phyloP scores from a whole-genome alignment of 495 filamentous ascomycete genomes.

The Daldinia childiae region DNA sequence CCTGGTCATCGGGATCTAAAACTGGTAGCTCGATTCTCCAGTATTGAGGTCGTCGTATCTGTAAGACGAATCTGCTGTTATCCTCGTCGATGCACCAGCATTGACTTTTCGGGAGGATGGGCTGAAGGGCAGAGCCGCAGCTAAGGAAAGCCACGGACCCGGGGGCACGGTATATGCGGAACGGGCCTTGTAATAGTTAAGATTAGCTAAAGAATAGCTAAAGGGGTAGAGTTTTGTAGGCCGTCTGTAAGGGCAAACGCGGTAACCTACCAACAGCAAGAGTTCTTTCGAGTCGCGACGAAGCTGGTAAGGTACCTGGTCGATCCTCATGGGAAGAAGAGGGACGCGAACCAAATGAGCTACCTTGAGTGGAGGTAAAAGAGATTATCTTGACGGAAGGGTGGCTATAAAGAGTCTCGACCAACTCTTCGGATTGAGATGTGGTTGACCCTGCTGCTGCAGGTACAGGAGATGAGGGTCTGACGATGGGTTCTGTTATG shows the following conservation, averaged over 20 bases:
- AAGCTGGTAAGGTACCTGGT: conserved; percentile 74
- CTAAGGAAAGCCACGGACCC: conserved; percentile 85
- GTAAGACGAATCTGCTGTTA: conserved; percentile 79
- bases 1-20: conserved; percentile 65
- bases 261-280: conserved; percentile 72
- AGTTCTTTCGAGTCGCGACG: conserved; percentile 78
- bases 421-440: conserved; percentile 47
- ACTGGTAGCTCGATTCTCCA: conserved; percentile 88
- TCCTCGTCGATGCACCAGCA: conserved; percentile 92
- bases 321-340: conserved; percentile 46
- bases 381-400: conserved; percentile 72
- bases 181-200: conserved; percentile 62
- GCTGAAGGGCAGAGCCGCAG: conserved; percentile 79
- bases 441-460: conserved; percentile 8
- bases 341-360: conserved; percentile 43
- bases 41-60: conserved; percentile 80
- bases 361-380: conserved; percentile 64
- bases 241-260: background rate
- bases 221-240: conserved; percentile 3
- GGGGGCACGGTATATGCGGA: conserved; percentile 82
- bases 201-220: conserved; percentile 25
- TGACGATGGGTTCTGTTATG: conserved; percentile 50
- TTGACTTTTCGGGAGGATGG: conserved; percentile 87
- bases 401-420: conserved; percentile 77
- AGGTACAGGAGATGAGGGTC: conserved; percentile 31